phyloP scores from a whole-genome alignment of 352 stramenopile species.

The Peronospora belbahrii region DNA sequence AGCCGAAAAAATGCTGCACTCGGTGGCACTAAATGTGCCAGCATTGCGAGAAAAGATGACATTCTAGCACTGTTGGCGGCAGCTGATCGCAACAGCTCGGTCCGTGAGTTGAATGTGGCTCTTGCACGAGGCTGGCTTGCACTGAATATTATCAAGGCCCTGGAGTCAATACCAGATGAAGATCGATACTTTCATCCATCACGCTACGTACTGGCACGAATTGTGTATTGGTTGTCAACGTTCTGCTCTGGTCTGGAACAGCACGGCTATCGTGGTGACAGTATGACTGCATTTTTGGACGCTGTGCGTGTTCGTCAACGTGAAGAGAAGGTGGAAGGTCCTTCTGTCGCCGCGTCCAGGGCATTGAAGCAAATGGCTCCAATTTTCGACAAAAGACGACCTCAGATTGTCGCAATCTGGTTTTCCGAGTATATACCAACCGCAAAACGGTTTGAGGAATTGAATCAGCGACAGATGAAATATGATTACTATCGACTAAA shows the following conservation, averaged over 20 bases:
- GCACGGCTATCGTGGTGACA: slow-evolving; percentile 5
- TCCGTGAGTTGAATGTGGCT: slow-evolving; percentile 14
- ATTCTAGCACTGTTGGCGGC: slow-evolving; percentile 30
- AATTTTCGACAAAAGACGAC: slow-evolving; percentile 59
- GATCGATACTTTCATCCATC: slow-evolving; percentile 80
- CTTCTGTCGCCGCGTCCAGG: slow-evolving; percentile 26
- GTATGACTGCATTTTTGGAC: slow-evolving; percentile 11
- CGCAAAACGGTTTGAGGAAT: slow-evolving; percentile 70
- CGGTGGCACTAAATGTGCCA: slow-evolving; percentile 13
- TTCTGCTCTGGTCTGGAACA: slow-evolving; percentile 23
- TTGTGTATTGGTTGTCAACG: slow-evolving; percentile 42
- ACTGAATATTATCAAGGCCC: slow-evolving; percentile 62
- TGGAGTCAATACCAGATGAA: slow-evolving; percentile 68
- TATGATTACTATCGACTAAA: slow-evolving; percentile 71
- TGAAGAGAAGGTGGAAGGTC: slow-evolving; percentile 11
- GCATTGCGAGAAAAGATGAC: slow-evolving; percentile 33
- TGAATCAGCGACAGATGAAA: slow-evolving; percentile 79
- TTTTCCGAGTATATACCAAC: slow-evolving; percentile 61
- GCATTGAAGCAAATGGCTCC: slow-evolving; percentile 48
- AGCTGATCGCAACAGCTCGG: slow-evolving; percentile 6
- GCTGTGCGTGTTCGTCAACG: slow-evolving; percentile 20
- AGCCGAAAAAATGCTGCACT: background rate
- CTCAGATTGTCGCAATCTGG: slow-evolving; percentile 63
- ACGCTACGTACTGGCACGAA: slow-evolving; percentile 45
- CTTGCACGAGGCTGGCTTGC: slow-evolving; percentile 34